phyloP scores from a whole-genome alignment of 331 rosid genomes.

The Dryas integrifolia region DNA sequence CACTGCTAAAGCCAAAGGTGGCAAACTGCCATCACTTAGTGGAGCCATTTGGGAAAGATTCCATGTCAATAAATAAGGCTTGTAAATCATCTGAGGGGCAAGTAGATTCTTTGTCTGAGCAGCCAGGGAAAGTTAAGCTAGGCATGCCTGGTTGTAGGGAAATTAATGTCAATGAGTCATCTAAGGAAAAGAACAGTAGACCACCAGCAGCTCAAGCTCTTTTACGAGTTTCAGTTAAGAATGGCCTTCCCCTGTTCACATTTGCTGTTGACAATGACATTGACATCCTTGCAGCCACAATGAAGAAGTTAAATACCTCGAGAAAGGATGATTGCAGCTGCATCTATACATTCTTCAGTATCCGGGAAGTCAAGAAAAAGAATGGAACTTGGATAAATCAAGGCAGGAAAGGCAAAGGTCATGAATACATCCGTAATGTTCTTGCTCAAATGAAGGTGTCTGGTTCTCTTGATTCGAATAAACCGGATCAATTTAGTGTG shows the following conservation, averaged over 20 bases:
- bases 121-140: constrained; percentile 46
- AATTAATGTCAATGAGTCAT: constrained; percentile 38
- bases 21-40: constrained; percentile 39
- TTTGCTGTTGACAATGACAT: constrained; percentile 74
- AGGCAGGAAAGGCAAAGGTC: constrained; percentile 61
- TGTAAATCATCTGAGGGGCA: constrained; percentile 31
- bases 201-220: constrained; percentile 69
- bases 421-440: constrained; percentile 56
- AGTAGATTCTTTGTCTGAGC: constrained; percentile 33
- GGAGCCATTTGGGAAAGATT: constrained; percentile 45
- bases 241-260: constrained; percentile 76
- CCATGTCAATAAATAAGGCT: constrained; percentile 40
- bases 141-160: constrained; percentile 53
- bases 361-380: constrained; percentile 76
- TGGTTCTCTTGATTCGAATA: constrained; percentile 40
- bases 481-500: constrained; percentile 33
- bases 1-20: constrained; percentile 69
- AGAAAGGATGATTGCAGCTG: constrained; percentile 46
- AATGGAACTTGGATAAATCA: constrained; percentile 73
- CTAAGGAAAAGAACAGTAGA: constrained; percentile 42
- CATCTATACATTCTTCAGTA: constrained; percentile 64
- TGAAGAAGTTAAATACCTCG: constrained; percentile 55
- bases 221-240: constrained; percentile 70
- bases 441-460: constrained; percentile 90
- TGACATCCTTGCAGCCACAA: constrained; percentile 80